A percentile compares a stretch with the other conserved stretches of the same genome.
Evolutionary conservation across 306 rosid genomes (phyloP).

Genomic region (Sphenostylis stenocarpa): DNA sequence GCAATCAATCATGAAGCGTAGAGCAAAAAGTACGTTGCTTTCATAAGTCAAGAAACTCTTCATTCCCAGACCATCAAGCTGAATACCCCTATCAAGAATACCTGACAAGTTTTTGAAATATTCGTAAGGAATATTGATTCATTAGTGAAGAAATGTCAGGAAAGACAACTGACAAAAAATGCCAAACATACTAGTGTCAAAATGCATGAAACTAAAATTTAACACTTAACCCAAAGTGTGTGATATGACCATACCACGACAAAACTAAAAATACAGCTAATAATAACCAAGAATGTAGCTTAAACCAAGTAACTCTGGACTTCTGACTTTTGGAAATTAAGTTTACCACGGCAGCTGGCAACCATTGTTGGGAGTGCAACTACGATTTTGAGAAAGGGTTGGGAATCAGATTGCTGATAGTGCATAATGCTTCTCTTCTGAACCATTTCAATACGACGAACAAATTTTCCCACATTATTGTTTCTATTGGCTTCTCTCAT

Average conservation of each 20-base stretch:
- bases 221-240: not conserved
- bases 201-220: conserved; percentile 23
- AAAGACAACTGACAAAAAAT: conserved; percentile 1
- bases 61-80: conserved; percentile 85
- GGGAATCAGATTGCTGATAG: conserved; percentile 74
- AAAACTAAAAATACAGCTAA: conserved; percentile 20
- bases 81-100: conserved; percentile 94
- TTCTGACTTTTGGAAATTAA: conserved; percentile 3
- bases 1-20: conserved; percentile 96
- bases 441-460: conserved; percentile 78
- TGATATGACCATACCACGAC: not conserved
- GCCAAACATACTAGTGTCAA: not conserved
- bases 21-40: conserved; percentile 98
- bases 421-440: conserved; percentile 88
- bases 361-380: conserved; percentile 98
- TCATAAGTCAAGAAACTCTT: conserved; percentile 92
- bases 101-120: conserved; percentile 56
- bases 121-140: conserved; percentile 19
- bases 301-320: not conserved
- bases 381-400: conserved; percentile 84
- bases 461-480: conserved; percentile 60
- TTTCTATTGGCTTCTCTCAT: conserved; percentile 91
- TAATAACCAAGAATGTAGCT: conserved; percentile 5
- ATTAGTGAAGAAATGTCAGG: conserved; percentile 1
- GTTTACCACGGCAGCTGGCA: conserved; percentile 93